These are phyloP conservation scores for Paramecium tetraurelia DNA, from an alignment of 73 alveolate genomes.

Conservation along the genomic window DNA sequence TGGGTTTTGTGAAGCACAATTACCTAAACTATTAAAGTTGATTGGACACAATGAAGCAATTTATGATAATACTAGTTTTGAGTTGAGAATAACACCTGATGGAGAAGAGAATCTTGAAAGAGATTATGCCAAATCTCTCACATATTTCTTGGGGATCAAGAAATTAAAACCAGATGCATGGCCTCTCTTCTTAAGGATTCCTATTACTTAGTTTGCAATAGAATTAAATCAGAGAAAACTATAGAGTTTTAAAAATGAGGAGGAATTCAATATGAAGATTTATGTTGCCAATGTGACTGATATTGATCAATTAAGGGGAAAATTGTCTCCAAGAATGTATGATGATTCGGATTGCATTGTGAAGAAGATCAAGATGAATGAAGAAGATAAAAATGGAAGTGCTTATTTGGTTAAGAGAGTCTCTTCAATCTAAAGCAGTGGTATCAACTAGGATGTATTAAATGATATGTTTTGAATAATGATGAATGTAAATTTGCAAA, in stretches of 20 bases:
- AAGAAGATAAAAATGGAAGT: background rate
- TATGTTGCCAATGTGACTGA: background rate
- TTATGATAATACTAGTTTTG: background rate
- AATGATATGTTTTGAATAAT: background rate
- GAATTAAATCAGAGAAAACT: background rate
- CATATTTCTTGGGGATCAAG: constrained; percentile 11
- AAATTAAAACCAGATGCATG: constrained; percentile 3
- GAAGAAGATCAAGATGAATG: background rate
- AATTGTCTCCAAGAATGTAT: background rate
- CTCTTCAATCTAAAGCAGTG: background rate
- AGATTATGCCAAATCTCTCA: background rate
- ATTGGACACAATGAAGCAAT: background rate
- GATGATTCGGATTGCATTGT: background rate
- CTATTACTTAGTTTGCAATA: background rate
- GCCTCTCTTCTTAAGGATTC: constrained; percentile 30
- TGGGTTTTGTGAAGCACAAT: constrained; percentile 49
- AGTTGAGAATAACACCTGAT: background rate
- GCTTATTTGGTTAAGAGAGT: background rate
- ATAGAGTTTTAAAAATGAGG: background rate
- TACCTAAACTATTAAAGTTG: constrained; percentile 5
- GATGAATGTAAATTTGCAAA: background rate
- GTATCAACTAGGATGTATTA: background rate
- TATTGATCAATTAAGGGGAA: background rate
- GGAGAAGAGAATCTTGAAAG: background rate
- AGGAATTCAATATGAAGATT: background rate